Conservation (phyloP, 306 rosid species). For the Quercus agrifolia region DNA sequence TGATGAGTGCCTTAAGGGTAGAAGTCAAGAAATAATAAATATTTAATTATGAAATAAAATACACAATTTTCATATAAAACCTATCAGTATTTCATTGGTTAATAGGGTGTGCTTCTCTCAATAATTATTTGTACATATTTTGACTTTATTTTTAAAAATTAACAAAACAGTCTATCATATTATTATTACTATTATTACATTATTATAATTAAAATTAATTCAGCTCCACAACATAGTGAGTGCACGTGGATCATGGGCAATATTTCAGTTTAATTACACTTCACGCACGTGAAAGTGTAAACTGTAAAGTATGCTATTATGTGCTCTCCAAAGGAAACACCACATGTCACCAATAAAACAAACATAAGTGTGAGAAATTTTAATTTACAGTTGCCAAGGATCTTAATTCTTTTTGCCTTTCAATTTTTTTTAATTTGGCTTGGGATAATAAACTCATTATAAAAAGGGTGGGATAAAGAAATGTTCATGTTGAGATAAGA, state of each 20-base stretch:
- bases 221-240: background rate
- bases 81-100: too few relatives aligned
- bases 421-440: background rate
- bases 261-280: background rate
- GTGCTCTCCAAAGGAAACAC: background rate
- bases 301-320: background rate
- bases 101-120: too few relatives aligned
- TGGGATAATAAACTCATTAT: background rate
- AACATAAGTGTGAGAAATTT: background rate
- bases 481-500: background rate
- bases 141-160: too few relatives aligned
- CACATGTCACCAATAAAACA: background rate
- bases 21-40: too few relatives aligned
- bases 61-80: too few relatives aligned
- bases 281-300: background rate
- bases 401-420: background rate
- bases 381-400: background rate
- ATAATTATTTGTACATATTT: too few relatives aligned
- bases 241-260: constrained; percentile 6
- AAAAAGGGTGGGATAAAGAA: too few relatives aligned
- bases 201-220: background rate
- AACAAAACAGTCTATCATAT: too few relatives aligned
- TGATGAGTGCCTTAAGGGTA: too few relatives aligned
- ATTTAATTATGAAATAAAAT: too few relatives aligned
- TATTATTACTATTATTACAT: too few relatives aligned